Conservation (phyloP, 2,329 filamentous ascomycete species). For the Atkinsonella texensis region DNA sequence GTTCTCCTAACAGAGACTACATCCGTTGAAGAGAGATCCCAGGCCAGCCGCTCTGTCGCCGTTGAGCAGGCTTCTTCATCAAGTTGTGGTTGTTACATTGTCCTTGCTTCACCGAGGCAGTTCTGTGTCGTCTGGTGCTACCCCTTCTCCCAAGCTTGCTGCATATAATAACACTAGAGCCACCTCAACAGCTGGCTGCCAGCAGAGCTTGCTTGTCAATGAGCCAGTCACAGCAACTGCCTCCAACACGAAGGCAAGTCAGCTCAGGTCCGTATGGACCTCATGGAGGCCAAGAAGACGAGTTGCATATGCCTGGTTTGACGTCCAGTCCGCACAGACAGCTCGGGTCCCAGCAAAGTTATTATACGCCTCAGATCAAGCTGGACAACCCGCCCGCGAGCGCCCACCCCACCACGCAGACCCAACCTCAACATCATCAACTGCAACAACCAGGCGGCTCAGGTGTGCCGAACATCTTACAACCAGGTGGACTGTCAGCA, state of each 20-base stretch:
- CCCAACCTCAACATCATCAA: slow-evolving; percentile 10
- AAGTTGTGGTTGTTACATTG: too few relatives aligned
- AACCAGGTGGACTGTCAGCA: slow-evolving; percentile 37
- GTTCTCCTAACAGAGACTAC: background rate
- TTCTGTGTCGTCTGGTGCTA: background rate
- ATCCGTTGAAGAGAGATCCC: background rate
- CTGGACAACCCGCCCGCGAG: slow-evolving; percentile 31
- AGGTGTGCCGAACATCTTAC: slow-evolving; percentile 45
- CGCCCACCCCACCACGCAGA: slow-evolving; percentile 23
- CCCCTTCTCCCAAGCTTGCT: background rate
- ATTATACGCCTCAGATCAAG: slow-evolving; percentile 39
- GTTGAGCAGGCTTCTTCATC: background rate
- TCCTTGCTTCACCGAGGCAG: too few relatives aligned
- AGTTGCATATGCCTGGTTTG: slow-evolving; percentile 42
- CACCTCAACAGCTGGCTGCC: background rate
- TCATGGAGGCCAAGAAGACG: slow-evolving; percentile 30
- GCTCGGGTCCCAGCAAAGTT: slow-evolving; percentile 34
- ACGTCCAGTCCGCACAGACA: slow-evolving; percentile 22
- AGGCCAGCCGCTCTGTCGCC: background rate
- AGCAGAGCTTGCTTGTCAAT: slow-evolving; percentile 13
- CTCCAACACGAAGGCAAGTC: slow-evolving; percentile 18
- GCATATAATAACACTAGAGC: background rate
- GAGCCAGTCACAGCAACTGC: slow-evolving; percentile 29
- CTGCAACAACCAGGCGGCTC: slow-evolving; percentile 27
- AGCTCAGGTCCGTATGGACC: slow-evolving; percentile 12